Percentiles rank a stretch among this genome's conserved stretches.
Conservation (phyloP, 148 eudicot genomes). For the Chenopodium suecicum region DNA sequence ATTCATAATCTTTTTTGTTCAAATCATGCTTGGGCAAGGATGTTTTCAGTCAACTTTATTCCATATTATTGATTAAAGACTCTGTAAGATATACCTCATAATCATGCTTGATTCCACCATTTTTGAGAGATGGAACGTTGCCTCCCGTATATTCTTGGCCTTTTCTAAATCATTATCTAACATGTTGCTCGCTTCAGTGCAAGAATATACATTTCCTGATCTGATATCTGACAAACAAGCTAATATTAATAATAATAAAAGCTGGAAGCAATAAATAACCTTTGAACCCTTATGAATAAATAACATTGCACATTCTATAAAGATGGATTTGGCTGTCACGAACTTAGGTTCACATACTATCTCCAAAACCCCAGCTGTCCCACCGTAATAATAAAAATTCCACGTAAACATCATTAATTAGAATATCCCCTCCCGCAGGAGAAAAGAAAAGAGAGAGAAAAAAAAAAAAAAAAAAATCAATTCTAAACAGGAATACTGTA, state of each 20-base stretch:
- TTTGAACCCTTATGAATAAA: no score
- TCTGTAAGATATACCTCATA: slow-evolving; percentile 55
- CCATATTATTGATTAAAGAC: background rate
- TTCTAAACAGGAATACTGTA: no score
- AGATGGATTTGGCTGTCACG: no score
- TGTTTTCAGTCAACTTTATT: background rate
- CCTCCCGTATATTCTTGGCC: slow-evolving; percentile 43
- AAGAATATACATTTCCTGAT: slow-evolving; percentile 27
- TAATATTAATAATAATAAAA: background rate
- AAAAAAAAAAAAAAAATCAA: no score
- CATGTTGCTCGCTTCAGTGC: slow-evolving; percentile 23
- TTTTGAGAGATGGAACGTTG: slow-evolving; percentile 45
- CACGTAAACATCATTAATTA: no score
- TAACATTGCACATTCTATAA: no score
- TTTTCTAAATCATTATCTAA: slow-evolving; percentile 35
- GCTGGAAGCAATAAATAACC: background rate
- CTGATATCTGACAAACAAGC: slow-evolving; percentile 51
- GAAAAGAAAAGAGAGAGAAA: no score
- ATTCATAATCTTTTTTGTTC: background rate
- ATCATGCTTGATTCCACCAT: slow-evolving; percentile 46
- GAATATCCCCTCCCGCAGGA: no score
- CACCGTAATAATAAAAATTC: no score
- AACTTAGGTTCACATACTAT: no score
- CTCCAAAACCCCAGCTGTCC: no score
- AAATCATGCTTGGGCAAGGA: background rate